phyloP scores from a whole-genome alignment of 345 rosid genomes.

The Sisymbrium irio region DNA sequence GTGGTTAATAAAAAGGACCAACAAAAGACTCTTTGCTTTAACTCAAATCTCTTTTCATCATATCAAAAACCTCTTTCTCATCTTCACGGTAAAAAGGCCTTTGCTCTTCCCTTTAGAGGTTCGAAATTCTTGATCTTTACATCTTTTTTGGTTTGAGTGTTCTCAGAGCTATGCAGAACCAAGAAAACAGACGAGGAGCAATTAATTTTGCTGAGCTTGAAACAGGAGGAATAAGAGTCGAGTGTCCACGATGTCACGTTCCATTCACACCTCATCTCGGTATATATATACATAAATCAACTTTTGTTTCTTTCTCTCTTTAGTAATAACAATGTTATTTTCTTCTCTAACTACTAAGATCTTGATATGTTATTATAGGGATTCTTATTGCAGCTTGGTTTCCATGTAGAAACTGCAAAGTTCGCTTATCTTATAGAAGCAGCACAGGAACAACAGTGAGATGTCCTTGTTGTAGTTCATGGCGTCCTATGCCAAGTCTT shows the following conservation, averaged over 20 bases:
- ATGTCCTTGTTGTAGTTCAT: constrained; percentile 2
- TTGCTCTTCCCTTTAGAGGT: constrained; percentile 2
- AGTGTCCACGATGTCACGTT: constrained; percentile 18
- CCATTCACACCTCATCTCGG: constrained; percentile 17
- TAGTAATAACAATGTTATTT: background rate
- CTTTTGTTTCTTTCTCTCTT: background rate
- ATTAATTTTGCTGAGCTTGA: constrained; percentile 14
- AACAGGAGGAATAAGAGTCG: background rate
- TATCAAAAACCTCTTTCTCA: background rate
- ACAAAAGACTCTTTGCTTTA: background rate
- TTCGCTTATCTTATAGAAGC: background rate
- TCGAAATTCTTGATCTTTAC: background rate
- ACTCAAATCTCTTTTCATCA: background rate
- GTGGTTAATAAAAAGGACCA: constrained; percentile 13
- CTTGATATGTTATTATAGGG: constrained; percentile 10
- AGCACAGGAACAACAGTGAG: background rate
- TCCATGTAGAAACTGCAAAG: constrained; percentile 18
- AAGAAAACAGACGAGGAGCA: background rate
- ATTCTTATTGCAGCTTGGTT: background rate
- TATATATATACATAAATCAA: background rate
- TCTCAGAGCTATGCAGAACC: constrained; percentile 23
- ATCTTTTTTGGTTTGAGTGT: background rate
- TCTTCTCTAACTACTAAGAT: background rate
- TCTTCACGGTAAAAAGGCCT: constrained; percentile 12
- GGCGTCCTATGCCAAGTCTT: constrained; percentile 12